A percentile compares a stretch with the other conserved stretches of the same genome.
These are phyloP conservation scores for Hericium alpestre DNA, from an alignment of 768 basidiomycete genomes.

Conservation along the genomic window DNA sequence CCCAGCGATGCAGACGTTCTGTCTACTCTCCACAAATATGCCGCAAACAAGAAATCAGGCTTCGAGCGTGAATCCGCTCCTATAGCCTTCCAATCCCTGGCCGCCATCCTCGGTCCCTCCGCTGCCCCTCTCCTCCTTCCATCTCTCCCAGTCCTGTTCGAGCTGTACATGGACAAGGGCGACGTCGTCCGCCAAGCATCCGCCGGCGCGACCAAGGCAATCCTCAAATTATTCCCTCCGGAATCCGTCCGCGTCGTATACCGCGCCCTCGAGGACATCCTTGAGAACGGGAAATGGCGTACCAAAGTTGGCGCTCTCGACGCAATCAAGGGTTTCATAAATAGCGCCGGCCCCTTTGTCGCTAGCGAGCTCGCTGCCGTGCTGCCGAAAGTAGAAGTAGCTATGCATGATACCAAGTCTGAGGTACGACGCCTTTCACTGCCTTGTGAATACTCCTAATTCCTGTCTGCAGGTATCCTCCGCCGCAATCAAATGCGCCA, in stretches of 20 bases:
- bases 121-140: conserved; percentile 66
- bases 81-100: conserved; percentile 69
- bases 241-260: conserved; percentile 69
- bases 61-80: conserved; percentile 83
- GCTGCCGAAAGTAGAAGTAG: conserved; percentile 76
- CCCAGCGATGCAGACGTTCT: conserved; percentile 55
- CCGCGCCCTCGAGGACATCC: conserved; percentile 54
- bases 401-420: conserved; percentile 95
- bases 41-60: conserved; percentile 77
- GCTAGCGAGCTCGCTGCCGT: conserved; percentile 74
- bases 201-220: conserved; percentile 67
- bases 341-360: conserved; percentile 59
- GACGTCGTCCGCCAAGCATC: conserved; percentile 82
- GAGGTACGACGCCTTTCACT: conserved; percentile 48
- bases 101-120: conserved; percentile 57
- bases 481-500: conserved; percentile 83
- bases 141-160: conserved; percentile 67
- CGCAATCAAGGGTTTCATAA: conserved; percentile 66
- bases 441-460: not conserved
- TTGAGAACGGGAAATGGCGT: conserved; percentile 87
- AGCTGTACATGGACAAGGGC: conserved; percentile 88
- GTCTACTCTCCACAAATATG: conserved; percentile 54
- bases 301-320: conserved; percentile 91
- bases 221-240: conserved; percentile 75
- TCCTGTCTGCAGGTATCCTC: conserved; percentile 55